phyloP scores from a whole-genome alignment of 306 rosid species.

The Acacia confusa region DNA sequence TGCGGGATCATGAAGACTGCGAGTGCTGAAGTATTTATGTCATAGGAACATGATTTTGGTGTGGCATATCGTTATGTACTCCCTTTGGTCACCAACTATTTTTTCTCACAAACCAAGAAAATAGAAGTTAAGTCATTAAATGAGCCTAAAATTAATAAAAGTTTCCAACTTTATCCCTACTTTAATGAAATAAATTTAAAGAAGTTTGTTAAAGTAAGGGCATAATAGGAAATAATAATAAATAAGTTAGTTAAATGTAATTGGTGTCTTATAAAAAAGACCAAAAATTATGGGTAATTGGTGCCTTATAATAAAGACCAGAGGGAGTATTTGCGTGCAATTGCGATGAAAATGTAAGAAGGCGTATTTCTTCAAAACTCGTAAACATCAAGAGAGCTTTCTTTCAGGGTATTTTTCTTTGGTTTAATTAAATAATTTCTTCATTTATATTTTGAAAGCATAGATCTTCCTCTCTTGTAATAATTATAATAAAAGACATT shows the following conservation, averaged over 20 bases:
- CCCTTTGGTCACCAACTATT: no score
- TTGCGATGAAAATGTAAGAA: background rate
- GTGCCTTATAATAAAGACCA: no score
- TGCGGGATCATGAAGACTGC: constrained; percentile 31
- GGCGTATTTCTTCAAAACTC: background rate
- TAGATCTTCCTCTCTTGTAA: background rate
- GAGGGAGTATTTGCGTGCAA: background rate
- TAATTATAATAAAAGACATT: background rate
- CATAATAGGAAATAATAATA: no score
- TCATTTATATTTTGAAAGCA: background rate
- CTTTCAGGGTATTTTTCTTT: background rate
- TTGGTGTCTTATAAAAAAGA: no score
- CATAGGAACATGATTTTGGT: constrained; percentile 8
- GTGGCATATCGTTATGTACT: background rate
- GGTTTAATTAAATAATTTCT: background rate
- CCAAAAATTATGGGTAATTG: no score
- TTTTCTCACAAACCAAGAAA: no score
- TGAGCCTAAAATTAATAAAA: no score
- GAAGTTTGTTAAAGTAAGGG: no score
- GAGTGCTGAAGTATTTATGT: constrained; percentile 30
- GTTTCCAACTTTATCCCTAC: no score
- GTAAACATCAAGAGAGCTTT: background rate
- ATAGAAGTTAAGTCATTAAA: no score
- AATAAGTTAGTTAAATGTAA: no score
- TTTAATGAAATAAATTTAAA: no score